Percentiles rank a stretch among this genome's conserved stretches.
Conservation (phyloP, 768 basidiomycete species). For the Suillus subluteus region DNA sequence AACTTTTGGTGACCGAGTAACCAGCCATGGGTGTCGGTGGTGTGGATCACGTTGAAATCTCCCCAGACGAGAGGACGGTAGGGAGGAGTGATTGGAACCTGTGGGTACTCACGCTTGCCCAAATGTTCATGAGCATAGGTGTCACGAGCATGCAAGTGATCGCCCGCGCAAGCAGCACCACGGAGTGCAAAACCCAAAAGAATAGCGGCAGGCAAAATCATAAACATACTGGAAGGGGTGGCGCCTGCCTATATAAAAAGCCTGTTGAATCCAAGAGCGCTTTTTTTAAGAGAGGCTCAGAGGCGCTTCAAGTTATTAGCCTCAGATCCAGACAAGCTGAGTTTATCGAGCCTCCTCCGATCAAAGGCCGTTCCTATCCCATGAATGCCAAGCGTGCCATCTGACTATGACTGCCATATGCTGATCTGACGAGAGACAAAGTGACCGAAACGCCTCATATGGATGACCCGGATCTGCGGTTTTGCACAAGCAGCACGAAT, state of each 20-base stretch:
- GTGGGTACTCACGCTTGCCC: conserved; percentile 42
- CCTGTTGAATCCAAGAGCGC: neutral
- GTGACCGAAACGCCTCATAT: neutral
- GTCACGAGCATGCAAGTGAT: conserved; percentile 24
- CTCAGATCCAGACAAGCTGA: neutral
- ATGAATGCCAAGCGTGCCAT: no score
- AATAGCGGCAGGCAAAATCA: conserved; percentile 20
- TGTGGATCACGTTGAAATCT: conserved; percentile 87
- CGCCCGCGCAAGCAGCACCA: conserved; percentile 24
- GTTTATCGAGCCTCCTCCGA: neutral
- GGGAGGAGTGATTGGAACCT: conserved; percentile 54
- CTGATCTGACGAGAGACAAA: no score
- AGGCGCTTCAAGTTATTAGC: neutral
- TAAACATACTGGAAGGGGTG: conserved; percentile 11
- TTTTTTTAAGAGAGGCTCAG: neutral
- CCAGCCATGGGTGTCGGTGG: conserved; percentile 86
- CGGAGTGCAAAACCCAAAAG: conserved; percentile 21
- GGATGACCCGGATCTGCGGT: neutral
- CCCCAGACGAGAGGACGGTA: conserved; percentile 77
- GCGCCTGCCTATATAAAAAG: neutral
- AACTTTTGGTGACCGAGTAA: conserved; percentile 82
- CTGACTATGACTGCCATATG: no score
- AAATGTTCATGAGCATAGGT: conserved; percentile 36
- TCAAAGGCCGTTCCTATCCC: neutral
- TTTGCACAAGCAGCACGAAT: neutral